Evolutionary conservation across 805 yeast genomes (phyloP).

Genomic region (Hanseniaspora lindneri): DNA sequence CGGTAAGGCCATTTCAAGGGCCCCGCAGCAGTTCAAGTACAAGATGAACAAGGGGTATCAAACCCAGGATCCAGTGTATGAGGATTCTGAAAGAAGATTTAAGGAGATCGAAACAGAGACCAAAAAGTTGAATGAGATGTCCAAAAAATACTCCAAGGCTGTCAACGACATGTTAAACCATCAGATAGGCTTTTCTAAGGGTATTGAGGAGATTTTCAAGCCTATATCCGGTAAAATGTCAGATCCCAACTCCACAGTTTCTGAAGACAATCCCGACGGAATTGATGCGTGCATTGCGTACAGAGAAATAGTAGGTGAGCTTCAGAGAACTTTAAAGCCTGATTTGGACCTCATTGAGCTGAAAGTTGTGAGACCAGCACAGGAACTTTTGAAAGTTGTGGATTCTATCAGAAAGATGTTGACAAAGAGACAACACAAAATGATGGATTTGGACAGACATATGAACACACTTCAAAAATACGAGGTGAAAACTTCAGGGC

Average conservation of each 20-base stretch:
- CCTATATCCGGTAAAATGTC: conserved; percentile 88
- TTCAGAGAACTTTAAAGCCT: conserved; percentile 77
- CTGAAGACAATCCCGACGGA: conserved; percentile 95
- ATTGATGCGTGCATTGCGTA: conserved; percentile 89
- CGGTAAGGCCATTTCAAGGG: conserved; percentile 66
- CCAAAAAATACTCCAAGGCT: conserved; percentile 79
- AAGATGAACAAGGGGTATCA: conserved; percentile 77
- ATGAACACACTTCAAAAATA: conserved; percentile 55
- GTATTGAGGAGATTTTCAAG: conserved; percentile 89
- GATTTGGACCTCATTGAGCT: conserved; percentile 86
- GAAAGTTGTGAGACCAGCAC: conserved; percentile 82
- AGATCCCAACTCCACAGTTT: conserved; percentile 74
- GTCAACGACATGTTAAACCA: conserved; percentile 88
- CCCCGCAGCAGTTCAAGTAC: conserved; percentile 85
- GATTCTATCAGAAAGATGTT: conserved; percentile 84
- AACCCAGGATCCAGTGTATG: conserved; percentile 78
- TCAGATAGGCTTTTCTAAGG: conserved; percentile 90
- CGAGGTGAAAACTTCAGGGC: conserved; percentile 50
- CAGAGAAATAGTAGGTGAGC: conserved; percentile 72
- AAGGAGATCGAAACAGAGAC: conserved; percentile 84
- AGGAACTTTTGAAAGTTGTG: conserved; percentile 73
- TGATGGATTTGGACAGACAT: conserved; percentile 83
- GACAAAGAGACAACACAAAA: conserved; percentile 88
- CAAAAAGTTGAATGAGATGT: conserved; percentile 77
- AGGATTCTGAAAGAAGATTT: conserved; percentile 93